Evolutionary conservation across 345 rosid genomes (phyloP).

Genomic region (Murraya paniculata): DNA sequence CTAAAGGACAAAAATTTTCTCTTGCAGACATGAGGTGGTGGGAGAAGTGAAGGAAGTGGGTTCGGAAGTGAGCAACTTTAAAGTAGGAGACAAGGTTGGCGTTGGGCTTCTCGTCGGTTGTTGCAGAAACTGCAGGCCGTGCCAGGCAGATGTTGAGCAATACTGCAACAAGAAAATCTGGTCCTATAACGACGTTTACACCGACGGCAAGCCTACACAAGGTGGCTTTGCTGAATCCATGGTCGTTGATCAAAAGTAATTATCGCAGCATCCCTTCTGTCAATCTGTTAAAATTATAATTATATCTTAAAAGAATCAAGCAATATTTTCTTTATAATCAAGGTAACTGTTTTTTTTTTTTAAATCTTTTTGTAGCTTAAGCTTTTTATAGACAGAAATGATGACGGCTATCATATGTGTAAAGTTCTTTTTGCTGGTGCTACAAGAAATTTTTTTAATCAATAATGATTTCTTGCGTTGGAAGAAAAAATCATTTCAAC

Average conservation of each 20-base stretch:
- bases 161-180: conserved; percentile 56
- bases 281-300: not conserved
- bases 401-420: not conserved
- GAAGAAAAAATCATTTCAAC: not conserved
- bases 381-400: not conserved
- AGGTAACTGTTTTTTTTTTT: no score
- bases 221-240: conserved; percentile 55
- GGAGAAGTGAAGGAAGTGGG: conserved; percentile 78
- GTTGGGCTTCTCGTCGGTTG: conserved; percentile 59
- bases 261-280: not conserved
- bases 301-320: not conserved
- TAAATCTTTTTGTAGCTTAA: no score
- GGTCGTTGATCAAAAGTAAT: conserved; percentile 60
- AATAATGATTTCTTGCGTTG: not conserved
- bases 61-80: conserved; percentile 46
- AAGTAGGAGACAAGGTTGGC: conserved; percentile 52
- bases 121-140: conserved; percentile 47
- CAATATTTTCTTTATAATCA: not conserved
- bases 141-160: conserved; percentile 55
- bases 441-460: not conserved
- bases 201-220: conserved; percentile 51
- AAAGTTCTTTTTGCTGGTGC: not conserved
- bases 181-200: conserved; percentile 51
- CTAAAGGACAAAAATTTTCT: not conserved
- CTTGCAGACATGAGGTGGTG: conserved; percentile 67